These are phyloP conservation scores for Adansonia rubrostipa DNA, from an alignment of 441 rosid species.

Conservation along the genomic window DNA sequence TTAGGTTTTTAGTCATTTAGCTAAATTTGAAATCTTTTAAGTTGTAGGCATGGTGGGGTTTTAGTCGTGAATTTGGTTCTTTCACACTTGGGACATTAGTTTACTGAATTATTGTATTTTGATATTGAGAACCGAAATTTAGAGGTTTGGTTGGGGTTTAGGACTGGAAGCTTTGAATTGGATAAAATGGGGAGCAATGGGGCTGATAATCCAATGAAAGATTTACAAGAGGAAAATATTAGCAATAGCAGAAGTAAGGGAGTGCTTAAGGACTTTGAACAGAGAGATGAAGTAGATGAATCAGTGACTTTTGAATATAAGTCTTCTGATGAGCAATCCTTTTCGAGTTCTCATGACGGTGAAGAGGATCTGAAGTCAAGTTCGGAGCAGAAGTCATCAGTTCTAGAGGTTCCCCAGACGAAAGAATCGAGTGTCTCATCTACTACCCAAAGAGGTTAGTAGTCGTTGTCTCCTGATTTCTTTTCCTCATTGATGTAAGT, in stretches of 20 bases:
- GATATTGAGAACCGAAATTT: conserved; percentile 17
- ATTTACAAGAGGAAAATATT: conserved; percentile 38
- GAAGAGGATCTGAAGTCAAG: conserved; percentile 34
- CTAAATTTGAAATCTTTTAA: conserved; percentile 10
- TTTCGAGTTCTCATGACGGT: conserved; percentile 21
- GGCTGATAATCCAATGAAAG: conserved; percentile 46
- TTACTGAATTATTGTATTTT: conserved; percentile 24
- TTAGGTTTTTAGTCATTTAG: conserved; percentile 20
- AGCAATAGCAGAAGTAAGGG: conserved; percentile 37
- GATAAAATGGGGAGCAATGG: conserved; percentile 59
- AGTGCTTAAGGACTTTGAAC: conserved; percentile 27
- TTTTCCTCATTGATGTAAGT: conserved; percentile 4
- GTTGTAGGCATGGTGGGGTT: conserved; percentile 17
- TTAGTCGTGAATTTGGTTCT: conserved; percentile 8
- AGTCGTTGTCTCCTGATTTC: conserved; percentile 18
- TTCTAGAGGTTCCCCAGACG: conserved; percentile 38
- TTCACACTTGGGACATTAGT: conserved; percentile 8
- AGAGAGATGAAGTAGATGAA: conserved; percentile 32
- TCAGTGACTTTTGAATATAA: conserved; percentile 31
- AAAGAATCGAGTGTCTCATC: conserved; percentile 33
- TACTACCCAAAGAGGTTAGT: conserved; percentile 53
- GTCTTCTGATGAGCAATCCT: conserved; percentile 37
- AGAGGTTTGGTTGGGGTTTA: conserved; percentile 22
- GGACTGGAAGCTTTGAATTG: conserved; percentile 32
- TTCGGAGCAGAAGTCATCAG: conserved; percentile 40